Evolutionary conservation across 2,329 filamentous ascomycete species (phyloP).

Genomic region (Zalaria obscura): DNA sequence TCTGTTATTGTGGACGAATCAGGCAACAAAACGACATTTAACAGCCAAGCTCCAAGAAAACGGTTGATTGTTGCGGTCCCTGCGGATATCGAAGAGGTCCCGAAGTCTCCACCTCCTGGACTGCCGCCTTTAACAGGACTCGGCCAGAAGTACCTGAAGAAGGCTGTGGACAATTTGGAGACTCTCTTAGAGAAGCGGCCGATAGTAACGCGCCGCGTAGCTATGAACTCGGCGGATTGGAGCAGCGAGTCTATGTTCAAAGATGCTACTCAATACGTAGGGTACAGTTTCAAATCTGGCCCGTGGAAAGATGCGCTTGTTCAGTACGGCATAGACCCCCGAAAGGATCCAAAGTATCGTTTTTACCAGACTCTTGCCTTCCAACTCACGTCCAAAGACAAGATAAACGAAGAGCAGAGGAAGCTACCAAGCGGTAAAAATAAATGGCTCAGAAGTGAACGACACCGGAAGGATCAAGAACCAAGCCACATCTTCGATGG

Average conservation of each 20-base stretch:
- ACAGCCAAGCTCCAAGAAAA: constrained; percentile 38
- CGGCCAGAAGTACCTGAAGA: constrained; percentile 31
- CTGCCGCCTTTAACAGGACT: constrained; percentile 31
- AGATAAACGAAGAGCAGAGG: constrained; percentile 1
- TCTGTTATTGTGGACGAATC: constrained; percentile 4
- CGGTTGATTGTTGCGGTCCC: constrained; percentile 44
- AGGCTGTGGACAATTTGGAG: constrained; percentile 50
- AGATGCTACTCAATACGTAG: constrained; percentile 67
- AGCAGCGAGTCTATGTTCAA: constrained; percentile 46
- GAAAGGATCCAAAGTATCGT: constrained; percentile 60
- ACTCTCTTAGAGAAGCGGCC: constrained; percentile 58
- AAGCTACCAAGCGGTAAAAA: constrained; percentile 4
- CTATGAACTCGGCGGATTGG: constrained; percentile 55
- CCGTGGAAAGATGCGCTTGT: constrained; percentile 85
- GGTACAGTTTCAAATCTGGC: constrained; percentile 84
- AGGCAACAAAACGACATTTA: constrained; percentile 5
- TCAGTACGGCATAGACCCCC: constrained; percentile 74
- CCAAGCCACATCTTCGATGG: constrained; percentile 72
- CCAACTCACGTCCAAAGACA: constrained; percentile 39
- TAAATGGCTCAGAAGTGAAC: constrained; percentile 5
- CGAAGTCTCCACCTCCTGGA: constrained; percentile 44
- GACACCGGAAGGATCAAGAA: constrained; percentile 4
- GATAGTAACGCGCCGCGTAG: constrained; percentile 72
- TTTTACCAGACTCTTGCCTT: constrained; percentile 84
- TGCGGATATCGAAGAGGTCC: constrained; percentile 47